These are phyloP conservation scores for Xanthoconium stramineum DNA, from an alignment of 768 basidiomycete genomes.

Conservation along the genomic window DNA sequence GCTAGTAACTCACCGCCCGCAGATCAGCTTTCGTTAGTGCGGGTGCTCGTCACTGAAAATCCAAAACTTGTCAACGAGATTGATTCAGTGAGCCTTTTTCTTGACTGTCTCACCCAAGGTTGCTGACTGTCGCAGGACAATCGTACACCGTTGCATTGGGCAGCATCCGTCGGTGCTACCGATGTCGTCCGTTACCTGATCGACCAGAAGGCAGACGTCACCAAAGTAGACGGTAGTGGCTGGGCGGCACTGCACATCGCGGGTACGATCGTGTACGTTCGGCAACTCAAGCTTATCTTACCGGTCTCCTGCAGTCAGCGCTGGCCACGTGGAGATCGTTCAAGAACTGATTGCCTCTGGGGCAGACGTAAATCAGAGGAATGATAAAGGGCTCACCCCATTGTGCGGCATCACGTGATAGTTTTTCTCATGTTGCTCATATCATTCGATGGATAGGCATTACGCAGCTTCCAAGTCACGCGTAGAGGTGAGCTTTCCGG, in stretches of 20 bases:
- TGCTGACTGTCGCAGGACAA: slow-evolving; percentile 50
- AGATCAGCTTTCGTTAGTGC: slow-evolving; percentile 75
- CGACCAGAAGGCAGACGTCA: slow-evolving; percentile 64
- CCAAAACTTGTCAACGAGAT: slow-evolving; percentile 55
- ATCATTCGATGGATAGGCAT: slow-evolving; percentile 49
- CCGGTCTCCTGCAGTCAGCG: slow-evolving; percentile 54
- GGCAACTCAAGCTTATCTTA: not conserved
- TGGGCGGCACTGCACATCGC: slow-evolving; percentile 84
- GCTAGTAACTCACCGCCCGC: not conserved
- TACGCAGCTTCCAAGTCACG: slow-evolving; percentile 92
- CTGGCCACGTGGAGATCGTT: slow-evolving; percentile 73
- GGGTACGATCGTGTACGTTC: slow-evolving; percentile 37
- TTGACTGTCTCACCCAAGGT: no score
- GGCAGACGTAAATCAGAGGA: slow-evolving; percentile 75
- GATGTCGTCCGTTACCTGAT: slow-evolving; percentile 68
- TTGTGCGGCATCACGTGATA: slow-evolving; percentile 48
- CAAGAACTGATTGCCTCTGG: slow-evolving; percentile 78
- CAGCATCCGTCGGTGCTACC: slow-evolving; percentile 67
- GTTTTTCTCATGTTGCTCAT: slow-evolving; percentile 1
- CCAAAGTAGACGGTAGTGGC: slow-evolving; percentile 60
- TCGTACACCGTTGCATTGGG: slow-evolving; percentile 84
- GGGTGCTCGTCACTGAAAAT: slow-evolving; percentile 61
- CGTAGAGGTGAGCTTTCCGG: slow-evolving; percentile 56
- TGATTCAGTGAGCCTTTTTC: slow-evolving; percentile 49
- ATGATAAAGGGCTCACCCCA: slow-evolving; percentile 80